These are phyloP conservation scores for Rubus parviflorus DNA, from an alignment of 306 rosid genomes.

Conservation along the genomic window DNA sequence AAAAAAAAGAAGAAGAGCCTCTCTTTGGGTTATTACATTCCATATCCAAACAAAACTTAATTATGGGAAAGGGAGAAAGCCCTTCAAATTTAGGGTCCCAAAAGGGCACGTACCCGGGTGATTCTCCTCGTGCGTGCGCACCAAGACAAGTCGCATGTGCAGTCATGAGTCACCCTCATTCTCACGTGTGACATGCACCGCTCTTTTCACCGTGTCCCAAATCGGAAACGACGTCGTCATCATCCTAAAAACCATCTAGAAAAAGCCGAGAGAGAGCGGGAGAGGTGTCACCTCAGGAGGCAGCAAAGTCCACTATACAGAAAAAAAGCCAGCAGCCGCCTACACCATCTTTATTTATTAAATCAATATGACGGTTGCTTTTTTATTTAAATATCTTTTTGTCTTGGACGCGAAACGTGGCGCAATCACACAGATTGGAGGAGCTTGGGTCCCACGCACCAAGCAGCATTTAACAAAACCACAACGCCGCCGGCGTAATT, in stretches of 20 bases:
- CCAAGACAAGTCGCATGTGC: slow-evolving; percentile 4
- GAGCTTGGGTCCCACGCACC: slow-evolving; percentile 22
- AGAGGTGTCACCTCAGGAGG: slow-evolving; percentile 41
- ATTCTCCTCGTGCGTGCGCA: neutral
- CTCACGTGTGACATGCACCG: neutral
- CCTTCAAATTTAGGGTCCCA: neutral
- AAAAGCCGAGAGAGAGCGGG: neutral
- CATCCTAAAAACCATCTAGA: neutral
- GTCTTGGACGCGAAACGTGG: slow-evolving; percentile 23
- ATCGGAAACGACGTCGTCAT: neutral
- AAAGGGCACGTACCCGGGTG: neutral
- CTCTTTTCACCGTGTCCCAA: neutral
- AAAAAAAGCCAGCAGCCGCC: slow-evolving; percentile 38
- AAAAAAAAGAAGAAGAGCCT: too few species aligned
- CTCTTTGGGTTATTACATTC: too few species aligned
- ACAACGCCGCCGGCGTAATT: slow-evolving; percentile 43
- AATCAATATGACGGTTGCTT: slow-evolving; percentile 16
- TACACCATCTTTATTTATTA: slow-evolving; percentile 14
- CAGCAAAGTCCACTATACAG: slow-evolving; percentile 34
- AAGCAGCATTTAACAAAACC: slow-evolving; percentile 17
- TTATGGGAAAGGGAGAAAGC: too few species aligned
- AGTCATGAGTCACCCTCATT: neutral
- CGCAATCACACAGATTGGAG: neutral
- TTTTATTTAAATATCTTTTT: neutral
- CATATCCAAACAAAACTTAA: too few species aligned